Base-by-base conservation (phyloP, 306 rosid genomes). In the Dryas alaskensis region DNA sequence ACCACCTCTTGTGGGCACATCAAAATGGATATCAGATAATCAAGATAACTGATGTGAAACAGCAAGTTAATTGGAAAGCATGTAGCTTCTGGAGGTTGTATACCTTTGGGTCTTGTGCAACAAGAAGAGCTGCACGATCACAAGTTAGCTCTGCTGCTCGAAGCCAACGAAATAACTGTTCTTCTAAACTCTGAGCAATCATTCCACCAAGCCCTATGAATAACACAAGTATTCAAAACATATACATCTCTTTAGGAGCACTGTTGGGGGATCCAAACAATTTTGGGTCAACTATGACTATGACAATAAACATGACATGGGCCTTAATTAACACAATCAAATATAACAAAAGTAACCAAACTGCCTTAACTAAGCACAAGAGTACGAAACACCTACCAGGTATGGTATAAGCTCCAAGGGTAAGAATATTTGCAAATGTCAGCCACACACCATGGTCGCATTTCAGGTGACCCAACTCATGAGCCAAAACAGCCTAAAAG, bases 381-480 rank as follows among this genome's bases (percentile, higher is more conserved):
- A 59, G n/a, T 31, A 67, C 13, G 48, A 57, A 53, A 77, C 76
- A 73, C 96, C 68, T 84, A 91, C 97, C 99, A 66, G 97, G 99
- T 60, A 94, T 75, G 40, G 79, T 68, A 81, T 94, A 86, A 73
- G 96, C 99, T 82, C 99, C 99, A 65, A 94, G 83, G 69, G 99
- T 89, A 76, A 94, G 89, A 81, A 94, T 94, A 90, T 94, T 94
- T 2, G 97, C 96, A 76, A 92, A 87, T 31, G 99, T 94, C 66
- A 94, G 96, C 97, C 99, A 94, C 75, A 94, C 87, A 69, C 99
- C 99, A 82, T 92, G 99, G 82, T 91, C 96, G 60, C 99, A 94
- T 87, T 94, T 94, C 83, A 94, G 81, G 83, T 94, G 97, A 60
- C 97, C 99, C 88, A 94, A 80, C 78, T 94, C 99, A 70, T 94